phyloP scores from a whole-genome alignment of 768 basidiomycete species.

The Lactarius hatsudake region DNA sequence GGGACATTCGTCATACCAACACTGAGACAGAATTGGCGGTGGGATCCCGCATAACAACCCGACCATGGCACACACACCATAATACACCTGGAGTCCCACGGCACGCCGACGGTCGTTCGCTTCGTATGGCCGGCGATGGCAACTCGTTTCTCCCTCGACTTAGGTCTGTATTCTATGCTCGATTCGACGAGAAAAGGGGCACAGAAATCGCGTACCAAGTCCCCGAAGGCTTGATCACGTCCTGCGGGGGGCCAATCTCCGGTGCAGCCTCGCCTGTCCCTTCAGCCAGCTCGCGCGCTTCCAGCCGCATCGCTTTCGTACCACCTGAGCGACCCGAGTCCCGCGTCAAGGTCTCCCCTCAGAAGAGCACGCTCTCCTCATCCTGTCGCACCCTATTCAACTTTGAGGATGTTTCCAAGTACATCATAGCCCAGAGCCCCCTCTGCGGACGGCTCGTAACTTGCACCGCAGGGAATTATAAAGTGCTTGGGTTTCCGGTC shows the following conservation, averaged over 20 bases:
- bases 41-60: no score
- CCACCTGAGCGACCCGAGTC: constrained; percentile 45
- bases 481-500: constrained; percentile 91
- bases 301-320: constrained; percentile 43
- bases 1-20: no score
- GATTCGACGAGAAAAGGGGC: constrained; percentile 74
- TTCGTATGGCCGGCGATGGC: constrained; percentile 42
- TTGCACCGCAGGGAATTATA: constrained; percentile 75
- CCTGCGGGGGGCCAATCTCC: constrained; percentile 28
- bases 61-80: no score
- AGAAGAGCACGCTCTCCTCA: constrained; percentile 43
- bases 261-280: constrained; percentile 37
- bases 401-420: constrained; percentile 89
- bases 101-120: not conserved
- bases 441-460: constrained; percentile 88
- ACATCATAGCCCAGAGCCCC: constrained; percentile 85
- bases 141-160: constrained; percentile 78
- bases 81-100: not conserved
- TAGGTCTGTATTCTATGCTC: constrained; percentile 83
- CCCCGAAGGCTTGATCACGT: constrained; percentile 82
- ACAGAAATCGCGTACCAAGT: constrained; percentile 70
- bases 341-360: constrained; percentile 36
- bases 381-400: constrained; percentile 63
- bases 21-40: no score
- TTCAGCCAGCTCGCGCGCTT: constrained; percentile 46